Base-by-base conservation (phyloP, 1,139 yeast species). In the Keqinozyma sinolaborantium region DNA sequence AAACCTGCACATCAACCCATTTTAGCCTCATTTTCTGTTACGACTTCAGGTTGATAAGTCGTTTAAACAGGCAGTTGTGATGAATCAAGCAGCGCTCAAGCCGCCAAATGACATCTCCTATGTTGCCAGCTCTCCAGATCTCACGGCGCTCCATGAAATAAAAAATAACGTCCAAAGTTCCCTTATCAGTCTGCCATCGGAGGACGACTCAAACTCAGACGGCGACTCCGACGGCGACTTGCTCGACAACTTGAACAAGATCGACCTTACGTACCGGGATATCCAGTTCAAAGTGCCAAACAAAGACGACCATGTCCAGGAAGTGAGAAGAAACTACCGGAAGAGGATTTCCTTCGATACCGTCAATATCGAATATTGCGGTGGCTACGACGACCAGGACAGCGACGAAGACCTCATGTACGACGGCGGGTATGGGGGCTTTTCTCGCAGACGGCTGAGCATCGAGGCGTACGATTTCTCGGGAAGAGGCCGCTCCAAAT, bases 341-440 rank as follows among this genome's bases (percentile, higher is more conserved):
- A 45, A 47, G 25, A 31, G 57, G 31, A 55, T 53, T 4, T 45
- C 54, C 0, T 53, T 53, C 29, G 58, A 53, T 36, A 53, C 58
- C 10, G 37, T 53, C 13, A 42, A 53, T 29, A 23, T 53, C 14
- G 44, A 44, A 24, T 47, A 41, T 30, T 38, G 39, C 10, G 39
- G 38, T 12, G 42, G 37, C 25, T 28, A 27, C n/a, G 30, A 29
- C 9, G 47, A 39, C 24, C 6, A 7, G 10, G 21, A 10, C 10
- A 18, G 21, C 10, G 21, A 18, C 21, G 21, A 18, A 10, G 21
- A 18, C 7, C 21, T 18, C 7, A 10, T 10, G 10, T 18, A 7
- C 7, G 35, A 33, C 11, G 38, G 28, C 13, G 35, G 35, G 13
- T 28, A 16, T 11, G 32, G 32, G 13, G 40, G 31, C 16, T 25